Base-by-base conservation (phyloP, 805 yeast species). In the Isabelozyma rhagii region DNA sequence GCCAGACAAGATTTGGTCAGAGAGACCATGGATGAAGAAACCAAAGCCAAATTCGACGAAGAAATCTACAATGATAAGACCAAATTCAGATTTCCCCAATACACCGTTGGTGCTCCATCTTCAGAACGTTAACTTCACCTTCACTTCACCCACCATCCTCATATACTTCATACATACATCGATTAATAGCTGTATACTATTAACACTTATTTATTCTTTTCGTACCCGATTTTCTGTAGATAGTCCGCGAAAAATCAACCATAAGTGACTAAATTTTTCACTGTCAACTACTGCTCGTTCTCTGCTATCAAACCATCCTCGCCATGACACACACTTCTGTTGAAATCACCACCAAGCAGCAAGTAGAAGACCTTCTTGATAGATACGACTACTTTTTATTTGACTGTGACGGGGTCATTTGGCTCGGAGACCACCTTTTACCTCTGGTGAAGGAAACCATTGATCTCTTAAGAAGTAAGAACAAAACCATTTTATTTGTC, bases 351-450 rank as follows among this genome's bases (percentile, higher is more conserved):
- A 60, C 69, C 17, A 74, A 71, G 48, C 73, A 72, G 17, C 79
- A 79, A 34, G 87, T 80, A 4, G 68, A 78, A 47, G 61, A 69
- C 7, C 70, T 94, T 44, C 68, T 94, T 8, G 80, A 78, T 55
- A 63, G 75, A 47, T 87, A 86, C 65, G 97, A 91, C 63, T 90
- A 89, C 51, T 93, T 92, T 60, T 72, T 94, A 56, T 94, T 94
- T 64, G 99, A 94, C 62, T 94, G 99, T 72, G 99, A 94, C 64
- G 99, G 99, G 31, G 99, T 94, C 4, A 75, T 94, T 51, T 94
- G 99, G 99, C 71, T 87, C 45, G 98, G 98, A 2, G 83, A 81
- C 53, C 88, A 84, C 55, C 68, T 89, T 21, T 75, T 94, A 44
- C 97, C 97, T 6, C 72, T 80, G 14, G 87, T 89, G 1, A 77